A percentile compares a stretch with the other conserved stretches of the same genome.
phyloP scores from a whole-genome alignment of 441 rosid species.

The Euphorbia corollata region DNA sequence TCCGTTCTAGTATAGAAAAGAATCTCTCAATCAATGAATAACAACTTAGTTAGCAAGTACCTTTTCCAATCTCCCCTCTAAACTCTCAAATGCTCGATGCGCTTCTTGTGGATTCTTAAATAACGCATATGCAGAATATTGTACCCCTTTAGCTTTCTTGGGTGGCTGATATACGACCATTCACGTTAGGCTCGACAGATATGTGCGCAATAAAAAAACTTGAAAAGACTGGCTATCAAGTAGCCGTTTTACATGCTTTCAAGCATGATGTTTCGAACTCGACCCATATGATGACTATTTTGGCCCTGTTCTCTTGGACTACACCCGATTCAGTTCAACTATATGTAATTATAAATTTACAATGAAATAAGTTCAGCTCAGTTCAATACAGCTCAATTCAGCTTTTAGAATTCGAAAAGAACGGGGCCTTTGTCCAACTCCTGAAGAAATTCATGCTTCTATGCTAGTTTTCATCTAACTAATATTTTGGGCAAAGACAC shows the following conservation, averaged over 20 bases:
- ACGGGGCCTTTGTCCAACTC: too few species aligned
- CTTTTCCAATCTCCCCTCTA: conserved; percentile 43
- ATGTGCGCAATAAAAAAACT: neutral
- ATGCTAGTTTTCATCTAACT: neutral
- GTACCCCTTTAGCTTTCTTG: conserved; percentile 36
- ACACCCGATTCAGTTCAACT: too few species aligned
- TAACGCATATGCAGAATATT: conserved; percentile 39
- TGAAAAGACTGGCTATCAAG: neutral
- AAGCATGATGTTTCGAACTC: neutral
- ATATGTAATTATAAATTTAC: too few species aligned
- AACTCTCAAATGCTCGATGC: conserved; percentile 46
- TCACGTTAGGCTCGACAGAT: conserved; percentile 6
- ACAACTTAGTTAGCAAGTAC: conserved; percentile 25
- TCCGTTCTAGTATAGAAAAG: too few species aligned
- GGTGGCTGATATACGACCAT: conserved; percentile 41
- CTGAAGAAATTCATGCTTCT: neutral
- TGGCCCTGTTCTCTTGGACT: too few species aligned
- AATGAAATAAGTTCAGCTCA: too few species aligned
- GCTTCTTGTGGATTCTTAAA: conserved; percentile 56
- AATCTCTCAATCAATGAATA: neutral
- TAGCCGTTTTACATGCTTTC: neutral
- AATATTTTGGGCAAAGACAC: neutral
- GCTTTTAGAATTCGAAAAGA: too few species aligned
- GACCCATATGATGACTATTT: neutral
- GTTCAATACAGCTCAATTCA: too few species aligned